Evolutionary conservation across 306 rosid species (phyloP).

Genomic region (Ceratonia siliqua): DNA sequence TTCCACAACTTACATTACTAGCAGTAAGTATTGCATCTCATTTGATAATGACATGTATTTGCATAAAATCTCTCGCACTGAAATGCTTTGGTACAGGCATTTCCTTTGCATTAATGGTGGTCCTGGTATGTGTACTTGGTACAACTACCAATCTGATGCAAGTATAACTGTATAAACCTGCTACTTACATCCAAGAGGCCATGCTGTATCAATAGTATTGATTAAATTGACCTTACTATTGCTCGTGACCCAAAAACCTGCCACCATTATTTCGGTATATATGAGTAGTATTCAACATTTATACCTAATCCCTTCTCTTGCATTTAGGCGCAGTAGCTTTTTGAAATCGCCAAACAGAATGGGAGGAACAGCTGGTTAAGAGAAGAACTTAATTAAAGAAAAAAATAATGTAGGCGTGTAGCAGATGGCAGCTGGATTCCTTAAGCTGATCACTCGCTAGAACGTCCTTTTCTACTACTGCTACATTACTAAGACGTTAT

Average conservation of each 20-base stretch:
- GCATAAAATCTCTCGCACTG: too few relatives aligned
- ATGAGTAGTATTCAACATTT: not conserved
- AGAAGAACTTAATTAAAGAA: not conserved
- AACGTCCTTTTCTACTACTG: slow-evolving; percentile 36
- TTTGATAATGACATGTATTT: not conserved
- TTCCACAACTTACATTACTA: too few relatives aligned
- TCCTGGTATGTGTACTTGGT: not conserved
- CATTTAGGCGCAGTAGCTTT: slow-evolving; percentile 14
- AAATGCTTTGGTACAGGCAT: not conserved
- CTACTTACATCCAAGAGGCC: not conserved
- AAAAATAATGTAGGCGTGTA: not conserved
- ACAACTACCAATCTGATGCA: not conserved
- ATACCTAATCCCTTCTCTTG: slow-evolving; percentile 29
- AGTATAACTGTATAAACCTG: not conserved
- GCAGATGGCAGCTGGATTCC: slow-evolving; percentile 37
- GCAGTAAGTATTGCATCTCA: not conserved
- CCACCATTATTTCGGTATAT: not conserved
- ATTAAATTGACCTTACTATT: not conserved
- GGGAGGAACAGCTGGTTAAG: slow-evolving; percentile 15
- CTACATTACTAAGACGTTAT: not conserved
- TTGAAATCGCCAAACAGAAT: not conserved
- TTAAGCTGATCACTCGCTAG: slow-evolving; percentile 1
- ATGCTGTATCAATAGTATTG: not conserved
- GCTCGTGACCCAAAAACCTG: not conserved
- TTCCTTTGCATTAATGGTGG: slow-evolving; percentile 14